Evolutionary conservation across 1,139 yeast genomes (phyloP), one percentile per base, ranked within the genome.

Genomic region (Geotrichum candidum): DNA sequence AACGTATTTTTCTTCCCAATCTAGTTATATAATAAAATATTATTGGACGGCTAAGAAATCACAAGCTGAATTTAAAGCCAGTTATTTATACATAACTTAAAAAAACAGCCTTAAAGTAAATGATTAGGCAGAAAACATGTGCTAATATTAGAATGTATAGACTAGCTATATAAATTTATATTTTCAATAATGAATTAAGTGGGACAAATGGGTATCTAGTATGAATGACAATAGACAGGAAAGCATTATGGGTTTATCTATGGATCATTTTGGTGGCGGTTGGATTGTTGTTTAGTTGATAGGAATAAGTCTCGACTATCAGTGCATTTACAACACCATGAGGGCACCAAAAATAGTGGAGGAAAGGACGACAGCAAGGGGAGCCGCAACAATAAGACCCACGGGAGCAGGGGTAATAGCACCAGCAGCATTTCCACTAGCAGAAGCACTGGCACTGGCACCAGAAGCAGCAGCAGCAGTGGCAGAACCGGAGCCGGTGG

Each of bases 401-500:
- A 33, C 11, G 11, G 38, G 38, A 33, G 38, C 38, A 9, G 38
- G 38, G 11, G 11, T 1, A 33, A 33, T 33, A 33, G 38, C 38
- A 33, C 11, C 38, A 33, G 38, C 38, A 33, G 38, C 38, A 33
- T 7, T 11, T 7, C 38, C 11, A 33, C 38, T 33, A 33, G 38
- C 7, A 33, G 38, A 9, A 9, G 7, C 38, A 33, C 38, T 33
- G 11, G 7, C 38, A 33, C 38, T 33, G 11, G 38, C 38, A 11
- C 38, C 38, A 33, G 38, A 33, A 11, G 38, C 38, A 33, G 38
- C 11, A 18, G 18, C 60, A n/a, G 67, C 68, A 25, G 65, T 59
- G 35, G 67, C 65, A 38, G 68, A 64, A 29, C 69, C 63, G 23
- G 64, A 38, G 18, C 65, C 60, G 25, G 63, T 53, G n/a, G 67